Percentiles rank a stretch among this genome's conserved stretches.
Conservation (phyloP, 1,139 yeast species). For the Pichia cactophila region DNA sequence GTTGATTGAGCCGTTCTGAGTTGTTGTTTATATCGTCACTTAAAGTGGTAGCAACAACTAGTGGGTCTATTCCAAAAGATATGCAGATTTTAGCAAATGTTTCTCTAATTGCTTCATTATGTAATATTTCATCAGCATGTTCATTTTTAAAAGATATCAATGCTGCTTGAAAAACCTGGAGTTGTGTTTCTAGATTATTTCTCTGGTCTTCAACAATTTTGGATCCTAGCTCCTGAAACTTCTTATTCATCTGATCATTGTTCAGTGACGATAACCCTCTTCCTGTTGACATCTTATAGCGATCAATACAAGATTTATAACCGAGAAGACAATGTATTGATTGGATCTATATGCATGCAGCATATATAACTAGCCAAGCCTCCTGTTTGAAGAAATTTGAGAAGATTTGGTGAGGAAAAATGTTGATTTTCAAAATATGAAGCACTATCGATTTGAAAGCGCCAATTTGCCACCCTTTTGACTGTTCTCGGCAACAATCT, state of each 20-base stretch:
- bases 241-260: slow-evolving; percentile 9
- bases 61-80: slow-evolving; percentile 78
- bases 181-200: slow-evolving; percentile 47
- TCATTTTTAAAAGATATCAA: slow-evolving; percentile 56
- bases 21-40: slow-evolving; percentile 13
- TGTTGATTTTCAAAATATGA: background rate
- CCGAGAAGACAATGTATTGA: too few species aligned
- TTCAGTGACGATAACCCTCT: slow-evolving; percentile 22
- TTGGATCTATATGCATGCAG: too few species aligned
- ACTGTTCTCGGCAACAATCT: background rate
- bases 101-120: slow-evolving; percentile 55
- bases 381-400: background rate
- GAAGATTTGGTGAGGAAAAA: background rate
- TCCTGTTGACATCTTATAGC: background rate
- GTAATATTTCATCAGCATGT: slow-evolving; percentile 54
- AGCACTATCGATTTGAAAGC: background rate
- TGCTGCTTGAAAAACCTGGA: slow-evolving; percentile 54
- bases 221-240: slow-evolving; percentile 27
- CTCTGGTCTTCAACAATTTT: slow-evolving; percentile 36
- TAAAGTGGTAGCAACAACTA: slow-evolving; percentile 36
- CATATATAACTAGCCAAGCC: background rate
- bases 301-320: background rate
- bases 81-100: slow-evolving; percentile 71
- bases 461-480: slow-evolving; percentile 14
- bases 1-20: slow-evolving; percentile 54